Conservation (phyloP, 2,329 filamentous ascomycete species). For the Phyllosticta capitalensis region DNA sequence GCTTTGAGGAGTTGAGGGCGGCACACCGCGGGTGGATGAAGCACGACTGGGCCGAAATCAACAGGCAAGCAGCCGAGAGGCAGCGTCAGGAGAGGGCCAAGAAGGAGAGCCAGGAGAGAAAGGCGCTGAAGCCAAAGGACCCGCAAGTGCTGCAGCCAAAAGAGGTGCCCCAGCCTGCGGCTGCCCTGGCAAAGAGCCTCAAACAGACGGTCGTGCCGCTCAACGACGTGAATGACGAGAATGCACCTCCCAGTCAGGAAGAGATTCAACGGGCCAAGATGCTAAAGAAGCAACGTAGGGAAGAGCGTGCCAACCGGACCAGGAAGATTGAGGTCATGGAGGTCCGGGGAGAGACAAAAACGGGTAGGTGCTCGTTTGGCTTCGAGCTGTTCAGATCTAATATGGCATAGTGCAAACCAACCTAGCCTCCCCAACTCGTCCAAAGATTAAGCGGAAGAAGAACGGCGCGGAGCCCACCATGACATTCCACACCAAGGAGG, state of each 20-base stretch:
- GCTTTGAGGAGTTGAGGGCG: constrained; percentile 87
- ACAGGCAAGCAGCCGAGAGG: constrained; percentile 17
- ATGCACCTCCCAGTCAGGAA: constrained; percentile 35
- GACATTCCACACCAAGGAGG: constrained; percentile 91
- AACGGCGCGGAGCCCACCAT: constrained; percentile 80
- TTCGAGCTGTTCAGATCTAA: neutral
- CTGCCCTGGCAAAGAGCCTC: constrained; percentile 4
- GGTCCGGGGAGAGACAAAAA: constrained; percentile 78
- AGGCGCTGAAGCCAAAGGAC: constrained; percentile 5
- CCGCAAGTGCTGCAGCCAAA: neutral
- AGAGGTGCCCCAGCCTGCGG: neutral
- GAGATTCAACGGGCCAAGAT: constrained; percentile 49
- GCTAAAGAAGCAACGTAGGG: constrained; percentile 37
- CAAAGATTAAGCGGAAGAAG: constrained; percentile 69
- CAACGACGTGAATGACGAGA: constrained; percentile 34
- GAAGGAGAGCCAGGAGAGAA: constrained; percentile 4
- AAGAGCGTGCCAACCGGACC: constrained; percentile 41
- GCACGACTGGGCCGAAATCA: constrained; percentile 41
- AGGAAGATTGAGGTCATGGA: constrained; percentile 59
- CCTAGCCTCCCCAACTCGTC: constrained; percentile 77
- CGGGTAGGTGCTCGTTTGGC: constrained; percentile 50
- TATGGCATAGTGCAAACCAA: constrained; percentile 70
- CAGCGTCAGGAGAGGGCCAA: constrained; percentile 8
- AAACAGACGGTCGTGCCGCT: constrained; percentile 5
- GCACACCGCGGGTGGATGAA: constrained; percentile 58